phyloP scores from a whole-genome alignment of 2,329 filamentous ascomycete species.

The Neofusicoccum ribis region DNA sequence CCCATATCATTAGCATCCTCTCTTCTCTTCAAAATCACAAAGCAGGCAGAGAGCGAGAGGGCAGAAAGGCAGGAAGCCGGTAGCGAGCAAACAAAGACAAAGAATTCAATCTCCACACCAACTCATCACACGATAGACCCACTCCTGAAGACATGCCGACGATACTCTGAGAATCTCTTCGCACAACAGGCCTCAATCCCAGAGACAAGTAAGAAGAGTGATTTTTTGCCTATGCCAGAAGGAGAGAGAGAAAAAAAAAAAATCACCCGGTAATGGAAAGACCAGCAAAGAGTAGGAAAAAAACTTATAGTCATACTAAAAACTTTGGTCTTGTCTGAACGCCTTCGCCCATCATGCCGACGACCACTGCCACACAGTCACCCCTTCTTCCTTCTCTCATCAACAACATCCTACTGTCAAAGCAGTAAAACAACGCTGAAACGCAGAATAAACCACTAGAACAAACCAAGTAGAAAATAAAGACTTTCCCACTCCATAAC shows the following conservation, averaged over 20 bases:
- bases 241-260: background rate
- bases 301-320: slow-evolving; percentile 5
- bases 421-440: slow-evolving; percentile 17
- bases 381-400: background rate
- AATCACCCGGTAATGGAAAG: background rate
- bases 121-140: too few species aligned
- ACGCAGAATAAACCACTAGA: slow-evolving; percentile 7
- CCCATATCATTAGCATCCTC: too few species aligned
- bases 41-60: too few species aligned
- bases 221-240: slow-evolving; percentile 15
- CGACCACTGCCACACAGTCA: background rate
- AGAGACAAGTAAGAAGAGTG: background rate
- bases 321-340: slow-evolving; percentile 17
- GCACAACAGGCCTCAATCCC: background rate
- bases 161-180: background rate
- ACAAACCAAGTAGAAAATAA: background rate
- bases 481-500: background rate
- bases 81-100: background rate
- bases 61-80: too few species aligned
- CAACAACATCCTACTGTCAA: slow-evolving; percentile 5
- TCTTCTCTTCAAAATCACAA: too few species aligned
- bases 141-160: too few species aligned
- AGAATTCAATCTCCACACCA: too few species aligned
- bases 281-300: background rate
- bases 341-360: slow-evolving; percentile 16